phyloP scores from a whole-genome alignment of 352 stramenopile species.

The Sclerospora graminicola region DNA sequence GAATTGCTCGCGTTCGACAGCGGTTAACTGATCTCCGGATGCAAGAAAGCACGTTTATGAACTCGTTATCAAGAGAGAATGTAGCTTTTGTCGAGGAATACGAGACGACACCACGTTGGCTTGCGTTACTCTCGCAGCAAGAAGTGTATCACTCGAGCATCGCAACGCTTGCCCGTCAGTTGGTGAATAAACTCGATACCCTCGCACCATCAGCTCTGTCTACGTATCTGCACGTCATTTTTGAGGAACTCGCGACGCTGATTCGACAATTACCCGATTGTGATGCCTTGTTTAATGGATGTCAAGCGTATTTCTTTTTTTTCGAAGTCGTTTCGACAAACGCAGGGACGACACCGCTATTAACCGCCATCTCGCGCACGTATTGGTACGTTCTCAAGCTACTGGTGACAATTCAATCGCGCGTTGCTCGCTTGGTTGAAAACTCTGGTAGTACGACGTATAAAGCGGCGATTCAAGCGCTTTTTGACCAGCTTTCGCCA shows the following conservation, averaged over 20 bases:
- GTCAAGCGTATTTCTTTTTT: constrained; percentile 53
- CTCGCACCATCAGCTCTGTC: constrained; percentile 2
- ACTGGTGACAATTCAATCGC: constrained; percentile 25
- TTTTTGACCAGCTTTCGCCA: constrained; percentile 7
- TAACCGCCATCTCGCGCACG: constrained; percentile 39
- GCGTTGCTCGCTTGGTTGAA: background rate
- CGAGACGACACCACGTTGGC: constrained; percentile 17
- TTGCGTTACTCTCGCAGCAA: constrained; percentile 18
- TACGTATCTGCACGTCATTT: constrained; percentile 8
- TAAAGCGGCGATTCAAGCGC: constrained; percentile 6
- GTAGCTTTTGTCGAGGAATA: constrained; percentile 9
- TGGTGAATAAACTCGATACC: constrained; percentile 11
- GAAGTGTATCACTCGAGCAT: constrained; percentile 25
- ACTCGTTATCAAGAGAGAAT: constrained; percentile 11
- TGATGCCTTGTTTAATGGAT: constrained; percentile 35
- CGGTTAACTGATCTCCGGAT: constrained; percentile 19
- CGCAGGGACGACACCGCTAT: constrained; percentile 39
- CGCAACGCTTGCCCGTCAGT: constrained; percentile 11
- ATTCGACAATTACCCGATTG: constrained; percentile 56
- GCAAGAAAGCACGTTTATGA: constrained; percentile 23
- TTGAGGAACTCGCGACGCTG: constrained; percentile 22
- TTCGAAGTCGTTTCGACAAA: constrained; percentile 47
- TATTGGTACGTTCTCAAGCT: constrained; percentile 53
- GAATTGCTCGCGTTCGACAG: constrained; percentile 19
- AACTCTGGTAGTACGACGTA: no score